Percentiles rank a stretch among this genome's conserved stretches.
Conservation (phyloP, 1,284 basidiomycete genomes). For the Sanghuangporus sanghuang region DNA sequence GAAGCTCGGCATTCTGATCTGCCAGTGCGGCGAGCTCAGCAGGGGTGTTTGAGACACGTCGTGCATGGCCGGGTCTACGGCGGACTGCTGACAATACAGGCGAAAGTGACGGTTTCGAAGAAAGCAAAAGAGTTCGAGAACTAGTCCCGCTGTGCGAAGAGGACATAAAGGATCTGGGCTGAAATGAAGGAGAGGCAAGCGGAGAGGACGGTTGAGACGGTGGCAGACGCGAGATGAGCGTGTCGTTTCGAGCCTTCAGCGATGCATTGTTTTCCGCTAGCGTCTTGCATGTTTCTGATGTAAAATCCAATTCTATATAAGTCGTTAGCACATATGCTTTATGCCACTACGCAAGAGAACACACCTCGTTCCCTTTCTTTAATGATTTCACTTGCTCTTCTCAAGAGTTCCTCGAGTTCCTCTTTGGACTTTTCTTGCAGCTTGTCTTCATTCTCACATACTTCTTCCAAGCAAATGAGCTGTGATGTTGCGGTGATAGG, state of each 20-base stretch:
- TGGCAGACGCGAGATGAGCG: conserved; percentile 58
- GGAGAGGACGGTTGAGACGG: conserved; percentile 28
- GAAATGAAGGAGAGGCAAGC: conserved; percentile 23
- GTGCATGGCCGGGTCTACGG: conserved; percentile 34
- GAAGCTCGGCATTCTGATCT: conserved; percentile 78
- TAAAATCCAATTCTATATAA: conserved; percentile 56
- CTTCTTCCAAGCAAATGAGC: conserved; percentile 1
- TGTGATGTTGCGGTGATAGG: conserved; percentile 12
- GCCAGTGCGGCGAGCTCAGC: conserved; percentile 65
- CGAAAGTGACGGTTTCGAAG: conserved; percentile 15
- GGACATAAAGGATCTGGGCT: conserved; percentile 19
- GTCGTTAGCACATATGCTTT: not conserved
- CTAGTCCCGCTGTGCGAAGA: conserved; percentile 20
- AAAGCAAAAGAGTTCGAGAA: conserved; percentile 21
- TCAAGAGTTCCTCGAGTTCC: conserved; percentile 62
- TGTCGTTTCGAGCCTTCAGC: conserved; percentile 65
- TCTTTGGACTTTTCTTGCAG: conserved; percentile 44
- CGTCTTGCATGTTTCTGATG: conserved; percentile 62
- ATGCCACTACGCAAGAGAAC: conserved; percentile 22
- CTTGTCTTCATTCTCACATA: not conserved
- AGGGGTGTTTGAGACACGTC: conserved; percentile 60
- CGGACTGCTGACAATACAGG: conserved; percentile 18
- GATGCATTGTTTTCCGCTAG: conserved; percentile 64
- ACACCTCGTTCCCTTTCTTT: conserved; percentile 70
- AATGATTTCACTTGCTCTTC: conserved; percentile 68